Evolutionary conservation across 2,329 filamentous ascomycete species (phyloP).

Genomic region (Exophiala xenobiotica): DNA sequence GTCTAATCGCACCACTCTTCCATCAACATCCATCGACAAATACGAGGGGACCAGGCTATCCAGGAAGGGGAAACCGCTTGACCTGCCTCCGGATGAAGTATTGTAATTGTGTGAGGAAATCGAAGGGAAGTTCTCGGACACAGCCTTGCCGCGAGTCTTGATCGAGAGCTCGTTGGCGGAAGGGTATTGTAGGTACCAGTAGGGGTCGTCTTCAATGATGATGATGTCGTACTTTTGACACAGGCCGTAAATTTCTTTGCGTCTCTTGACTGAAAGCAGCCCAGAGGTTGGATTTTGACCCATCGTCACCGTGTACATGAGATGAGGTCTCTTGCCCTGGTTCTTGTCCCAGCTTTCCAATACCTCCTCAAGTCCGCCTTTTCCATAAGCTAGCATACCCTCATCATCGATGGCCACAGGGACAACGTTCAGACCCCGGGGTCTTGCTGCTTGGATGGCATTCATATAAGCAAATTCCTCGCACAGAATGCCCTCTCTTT

Average conservation of each 20-base stretch:
- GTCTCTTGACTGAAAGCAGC: slow-evolving; percentile 69
- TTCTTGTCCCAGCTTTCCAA: slow-evolving; percentile 77
- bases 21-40: slow-evolving; percentile 76
- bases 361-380: slow-evolving; percentile 73
- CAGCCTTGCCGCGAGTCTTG: slow-evolving; percentile 30
- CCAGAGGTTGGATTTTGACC: slow-evolving; percentile 87
- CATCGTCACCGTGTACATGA: slow-evolving; percentile 90
- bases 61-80: slow-evolving; percentile 71
- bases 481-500: slow-evolving; percentile 73
- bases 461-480: slow-evolving; percentile 82
- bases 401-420: slow-evolving; percentile 73
- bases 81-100: slow-evolving; percentile 43
- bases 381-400: slow-evolving; percentile 74
- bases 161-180: slow-evolving; percentile 56
- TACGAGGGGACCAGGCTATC: slow-evolving; percentile 83
- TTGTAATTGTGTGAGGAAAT: slow-evolving; percentile 38
- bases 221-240: slow-evolving; percentile 84
- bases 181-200: slow-evolving; percentile 91
- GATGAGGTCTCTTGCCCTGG: slow-evolving; percentile 72
- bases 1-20: slow-evolving; percentile 83
- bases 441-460: slow-evolving; percentile 65
- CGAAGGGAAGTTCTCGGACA: slow-evolving; percentile 38
- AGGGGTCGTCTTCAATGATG: slow-evolving; percentile 91
- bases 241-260: slow-evolving; percentile 75
- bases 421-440: slow-evolving; percentile 70